These are phyloP conservation scores for Lupinus albus DNA, from an alignment of 306 rosid species.

Conservation along the genomic window DNA sequence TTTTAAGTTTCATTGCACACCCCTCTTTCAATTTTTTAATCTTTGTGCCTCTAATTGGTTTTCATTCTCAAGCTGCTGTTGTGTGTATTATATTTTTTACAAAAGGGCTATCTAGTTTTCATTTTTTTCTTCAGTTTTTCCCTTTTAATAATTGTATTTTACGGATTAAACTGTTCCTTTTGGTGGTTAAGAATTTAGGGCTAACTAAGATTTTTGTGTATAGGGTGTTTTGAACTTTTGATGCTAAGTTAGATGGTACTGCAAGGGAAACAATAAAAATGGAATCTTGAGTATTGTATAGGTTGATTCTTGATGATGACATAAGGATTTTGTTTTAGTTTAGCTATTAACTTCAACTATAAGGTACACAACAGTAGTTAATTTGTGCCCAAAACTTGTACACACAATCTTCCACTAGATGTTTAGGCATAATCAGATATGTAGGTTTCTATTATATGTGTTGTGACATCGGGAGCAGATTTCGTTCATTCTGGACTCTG, in stretches of 20 bases:
- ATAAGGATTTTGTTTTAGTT: neutral
- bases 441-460: constrained; percentile 6
- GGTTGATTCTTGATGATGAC: neutral
- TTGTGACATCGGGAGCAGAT: constrained; percentile 31
- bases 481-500: constrained; percentile 1
- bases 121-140: too few relatives aligned
- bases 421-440: constrained; percentile 13
- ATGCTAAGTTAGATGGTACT: constrained; percentile 6
- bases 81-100: neutral
- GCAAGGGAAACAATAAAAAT: neutral
- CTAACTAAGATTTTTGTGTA: neutral
- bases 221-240: neutral
- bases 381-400: neutral
- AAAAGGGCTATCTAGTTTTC: neutral
- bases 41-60: too few relatives aligned
- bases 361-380: neutral
- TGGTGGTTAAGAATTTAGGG: constrained; percentile 24
- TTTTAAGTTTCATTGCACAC: constrained; percentile 12
- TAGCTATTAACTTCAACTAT: neutral
- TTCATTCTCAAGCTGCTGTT: neutral
- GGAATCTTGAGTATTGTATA: neutral
- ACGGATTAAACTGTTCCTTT: constrained; percentile 25
- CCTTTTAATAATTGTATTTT: neutral
- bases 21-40: constrained; percentile 19
- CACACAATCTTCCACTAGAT: neutral